Base-by-base conservation (phyloP, 352 stramenopile genomes). In the Pythium vanterpoolii region DNA sequence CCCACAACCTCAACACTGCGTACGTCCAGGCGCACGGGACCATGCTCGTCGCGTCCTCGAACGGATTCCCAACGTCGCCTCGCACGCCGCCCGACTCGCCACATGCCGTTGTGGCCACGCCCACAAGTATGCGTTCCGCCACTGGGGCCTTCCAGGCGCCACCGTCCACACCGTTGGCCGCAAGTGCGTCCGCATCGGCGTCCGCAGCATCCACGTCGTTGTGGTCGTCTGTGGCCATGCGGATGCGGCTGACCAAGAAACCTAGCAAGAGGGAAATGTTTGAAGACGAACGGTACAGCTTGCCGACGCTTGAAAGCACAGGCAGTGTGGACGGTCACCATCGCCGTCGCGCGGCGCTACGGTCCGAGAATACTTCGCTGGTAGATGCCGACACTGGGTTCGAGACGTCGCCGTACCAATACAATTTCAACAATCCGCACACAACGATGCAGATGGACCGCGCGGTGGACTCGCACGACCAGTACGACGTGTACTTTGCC, bases 201-300 rank as follows among this genome's bases (percentile, higher is more conserved):
- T 10, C 59, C 31, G 26, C 48, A 14, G 30, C 53, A 28, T 10
- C 58, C 21, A 24, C 53, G 38, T 67, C 60, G 38, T 7, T 67
- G 3, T 67, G 60, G 60, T 52, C 61, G n/a, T 49, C 53, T 1
- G 53, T 65, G 11, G 43, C 51, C 56, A 28, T 57, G 51, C 56
- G 56, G 16, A 64, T 64, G 56, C 46, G 39, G 8, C 44, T 80
- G 7, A 67, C 56, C 33, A 73, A 78, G 61, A 71, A 76, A 42
- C 66, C 56, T 4, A 79, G 69, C 40, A 76, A 74, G 54, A 60
- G 68, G 34, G 73, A 83, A 10, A 68, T 78, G 27, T 83, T 83
- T 39, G 69, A 82, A 30, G 77, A 87, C 16, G 71, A 85, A 11
- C 73, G 77, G 6, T 83, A 52, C 60, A 83, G 74, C 67, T 45